Percentiles rank a stretch among this genome's conserved stretches.
Conservation (phyloP, 768 basidiomycete genomes). For the Ramaria sp. region DNA sequence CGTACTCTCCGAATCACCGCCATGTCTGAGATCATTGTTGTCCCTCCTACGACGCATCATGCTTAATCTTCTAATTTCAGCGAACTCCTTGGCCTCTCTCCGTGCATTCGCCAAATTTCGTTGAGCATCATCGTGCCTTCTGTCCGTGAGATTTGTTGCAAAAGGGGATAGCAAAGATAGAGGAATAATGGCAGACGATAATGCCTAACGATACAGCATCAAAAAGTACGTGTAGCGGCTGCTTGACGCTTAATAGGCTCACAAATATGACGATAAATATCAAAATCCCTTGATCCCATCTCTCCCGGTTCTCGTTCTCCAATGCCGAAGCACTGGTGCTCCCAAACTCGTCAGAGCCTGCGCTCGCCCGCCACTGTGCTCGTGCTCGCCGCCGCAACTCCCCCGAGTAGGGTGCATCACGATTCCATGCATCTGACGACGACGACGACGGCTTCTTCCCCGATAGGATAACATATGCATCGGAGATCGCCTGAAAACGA, state of each 20-base stretch:
- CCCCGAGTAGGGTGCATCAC: slow-evolving; percentile 24
- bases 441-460: slow-evolving; percentile 18
- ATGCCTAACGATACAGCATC: slow-evolving; percentile 19
- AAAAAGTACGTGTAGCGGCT: neutral
- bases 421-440: neutral
- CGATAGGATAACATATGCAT: slow-evolving; percentile 50
- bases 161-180: slow-evolving; percentile 28
- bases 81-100: slow-evolving; percentile 42
- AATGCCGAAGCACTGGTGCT: slow-evolving; percentile 15
- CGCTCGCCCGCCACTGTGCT: slow-evolving; percentile 14
- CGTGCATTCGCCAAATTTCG: slow-evolving; percentile 50
- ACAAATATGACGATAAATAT: slow-evolving; percentile 13
- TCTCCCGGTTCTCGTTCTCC: slow-evolving; percentile 12
- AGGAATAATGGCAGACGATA: slow-evolving; percentile 24
- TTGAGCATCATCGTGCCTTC: slow-evolving; percentile 40
- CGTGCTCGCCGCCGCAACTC: slow-evolving; percentile 36
- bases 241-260: slow-evolving; percentile 22
- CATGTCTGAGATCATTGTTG: neutral
- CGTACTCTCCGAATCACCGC: neutral
- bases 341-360: slow-evolving; percentile 18
- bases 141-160: slow-evolving; percentile 25
- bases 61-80: slow-evolving; percentile 16
- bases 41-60: neutral
- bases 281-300: slow-evolving; percentile 35
- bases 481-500: slow-evolving; percentile 53